These are phyloP conservation scores for Penicillium ochrochloron DNA, from an alignment of 495 filamentous ascomycete genomes.

Conservation along the genomic window DNA sequence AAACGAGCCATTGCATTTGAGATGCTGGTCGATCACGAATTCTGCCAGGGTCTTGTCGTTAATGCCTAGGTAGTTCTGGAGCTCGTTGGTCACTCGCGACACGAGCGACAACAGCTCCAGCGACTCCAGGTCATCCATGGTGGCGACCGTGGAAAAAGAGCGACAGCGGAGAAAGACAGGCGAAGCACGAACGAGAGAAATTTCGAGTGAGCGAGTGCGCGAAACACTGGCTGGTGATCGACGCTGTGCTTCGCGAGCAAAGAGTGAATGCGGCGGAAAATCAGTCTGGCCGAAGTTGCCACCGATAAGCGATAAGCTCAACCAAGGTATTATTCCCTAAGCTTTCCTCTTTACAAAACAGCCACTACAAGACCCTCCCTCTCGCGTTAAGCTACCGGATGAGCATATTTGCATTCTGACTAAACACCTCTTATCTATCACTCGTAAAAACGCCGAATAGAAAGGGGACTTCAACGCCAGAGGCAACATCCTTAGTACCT, in stretches of 20 bases:
- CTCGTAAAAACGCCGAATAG: no score
- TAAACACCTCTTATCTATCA: no score
- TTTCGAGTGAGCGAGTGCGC: constrained; percentile 24
- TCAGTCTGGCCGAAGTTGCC: constrained; percentile 45
- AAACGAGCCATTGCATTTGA: constrained; percentile 67
- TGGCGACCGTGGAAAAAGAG: constrained; percentile 17
- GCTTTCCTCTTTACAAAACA: no score
- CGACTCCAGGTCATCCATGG: constrained; percentile 87
- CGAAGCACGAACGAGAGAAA: constrained; percentile 9
- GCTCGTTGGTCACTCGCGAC: constrained; percentile 90
- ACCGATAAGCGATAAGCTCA: constrained; percentile 51
- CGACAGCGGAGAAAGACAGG: constrained; percentile 5
- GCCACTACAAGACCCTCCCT: no score
- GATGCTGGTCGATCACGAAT: constrained; percentile 89
- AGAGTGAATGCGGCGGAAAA: constrained; percentile 46
- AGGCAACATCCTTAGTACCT: no score
- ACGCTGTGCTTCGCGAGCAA: constrained; percentile 18
- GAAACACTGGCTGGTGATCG: constrained; percentile 22
- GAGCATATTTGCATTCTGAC: no score
- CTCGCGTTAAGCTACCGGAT: no score
- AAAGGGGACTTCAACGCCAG: no score
- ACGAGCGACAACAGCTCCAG: constrained; percentile 93
- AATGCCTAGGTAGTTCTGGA: constrained; percentile 92
- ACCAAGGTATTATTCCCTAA: neutral
- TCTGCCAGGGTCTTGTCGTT: constrained; percentile 94